These are phyloP conservation scores for Scheffersomyces stipitis DNA, from an alignment of 805 yeast species.

Conservation along the genomic window DNA sequence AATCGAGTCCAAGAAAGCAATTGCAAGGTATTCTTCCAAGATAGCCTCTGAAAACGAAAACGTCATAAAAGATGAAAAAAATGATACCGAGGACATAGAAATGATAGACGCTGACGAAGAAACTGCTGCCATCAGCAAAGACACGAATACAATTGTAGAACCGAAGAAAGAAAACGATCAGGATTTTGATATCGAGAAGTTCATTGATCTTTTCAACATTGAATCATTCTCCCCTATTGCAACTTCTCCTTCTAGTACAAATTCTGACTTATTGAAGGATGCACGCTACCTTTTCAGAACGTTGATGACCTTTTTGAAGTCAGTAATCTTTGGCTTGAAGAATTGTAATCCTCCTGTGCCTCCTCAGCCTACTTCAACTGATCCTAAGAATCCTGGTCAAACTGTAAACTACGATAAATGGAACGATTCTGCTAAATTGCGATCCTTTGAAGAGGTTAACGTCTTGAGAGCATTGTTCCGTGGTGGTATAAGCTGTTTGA, in stretches of 20 bases:
- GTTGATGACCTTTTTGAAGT: conserved; percentile 83
- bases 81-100: conserved; percentile 26
- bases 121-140: neutral
- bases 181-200: conserved; percentile 20
- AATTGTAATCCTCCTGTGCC: conserved; percentile 79
- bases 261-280: conserved; percentile 75
- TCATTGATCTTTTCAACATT: conserved; percentile 33
- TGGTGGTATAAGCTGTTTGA: conserved; percentile 79
- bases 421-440: conserved; percentile 85
- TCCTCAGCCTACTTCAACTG: conserved; percentile 41
- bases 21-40: conserved; percentile 36
- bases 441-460: conserved; percentile 77
- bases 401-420: conserved; percentile 52
- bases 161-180: conserved; percentile 8
- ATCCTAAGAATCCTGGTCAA: conserved; percentile 47
- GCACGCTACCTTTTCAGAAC: conserved; percentile 87
- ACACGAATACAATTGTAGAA: conserved; percentile 12
- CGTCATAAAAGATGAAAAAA: conserved; percentile 19
- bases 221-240: conserved; percentile 56
- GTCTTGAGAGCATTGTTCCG: conserved; percentile 75
- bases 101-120: conserved; percentile 15
- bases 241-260: conserved; percentile 46
- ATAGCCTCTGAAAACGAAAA: conserved; percentile 3
- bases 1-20: conserved; percentile 42
- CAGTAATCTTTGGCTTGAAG: conserved; percentile 85